A percentile compares a stretch with the other conserved stretches of the same genome.
These are phyloP conservation scores for Thielaviopsis punctulata DNA, from an alignment of 2,329 filamentous ascomycete species.

Conservation along the genomic window DNA sequence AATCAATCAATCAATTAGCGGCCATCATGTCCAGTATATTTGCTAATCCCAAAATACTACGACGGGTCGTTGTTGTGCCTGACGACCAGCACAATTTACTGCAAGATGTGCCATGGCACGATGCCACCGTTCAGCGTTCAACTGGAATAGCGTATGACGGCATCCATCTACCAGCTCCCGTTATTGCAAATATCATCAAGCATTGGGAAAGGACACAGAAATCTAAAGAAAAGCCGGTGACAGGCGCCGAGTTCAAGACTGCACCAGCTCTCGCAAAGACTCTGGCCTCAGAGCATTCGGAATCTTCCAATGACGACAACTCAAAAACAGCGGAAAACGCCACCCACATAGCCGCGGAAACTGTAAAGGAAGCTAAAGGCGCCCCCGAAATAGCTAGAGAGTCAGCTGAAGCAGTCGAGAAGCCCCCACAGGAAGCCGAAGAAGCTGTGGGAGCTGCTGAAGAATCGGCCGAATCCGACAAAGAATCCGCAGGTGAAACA, in stretches of 20 bases:
- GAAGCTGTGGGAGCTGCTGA: neutral
- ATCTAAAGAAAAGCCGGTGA: neutral
- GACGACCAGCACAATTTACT: slow-evolving; percentile 3
- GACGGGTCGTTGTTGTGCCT: neutral
- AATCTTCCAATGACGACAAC: no score
- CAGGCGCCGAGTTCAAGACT: neutral
- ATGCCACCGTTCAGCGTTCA: neutral
- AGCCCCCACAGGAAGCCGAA: neutral
- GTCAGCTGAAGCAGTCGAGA: neutral
- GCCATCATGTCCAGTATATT: neutral
- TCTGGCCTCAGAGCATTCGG: no score
- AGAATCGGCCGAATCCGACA: neutral
- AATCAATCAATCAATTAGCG: neutral
- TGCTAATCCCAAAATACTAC: neutral
- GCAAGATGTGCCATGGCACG: neutral
- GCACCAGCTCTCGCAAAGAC: neutral
- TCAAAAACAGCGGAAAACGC: no score
- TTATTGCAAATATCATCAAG: slow-evolving; percentile 1
- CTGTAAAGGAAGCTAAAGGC: no score
- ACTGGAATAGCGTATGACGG: slow-evolving; percentile 6
- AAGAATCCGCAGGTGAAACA: neutral
- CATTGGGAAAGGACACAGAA: neutral
- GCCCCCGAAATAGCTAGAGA: no score
- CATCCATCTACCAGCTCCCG: slow-evolving; percentile 1
- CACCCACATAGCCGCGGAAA: no score